Base-by-base conservation (phyloP, 768 basidiomycete genomes). In the Termitomyces sp. region DNA sequence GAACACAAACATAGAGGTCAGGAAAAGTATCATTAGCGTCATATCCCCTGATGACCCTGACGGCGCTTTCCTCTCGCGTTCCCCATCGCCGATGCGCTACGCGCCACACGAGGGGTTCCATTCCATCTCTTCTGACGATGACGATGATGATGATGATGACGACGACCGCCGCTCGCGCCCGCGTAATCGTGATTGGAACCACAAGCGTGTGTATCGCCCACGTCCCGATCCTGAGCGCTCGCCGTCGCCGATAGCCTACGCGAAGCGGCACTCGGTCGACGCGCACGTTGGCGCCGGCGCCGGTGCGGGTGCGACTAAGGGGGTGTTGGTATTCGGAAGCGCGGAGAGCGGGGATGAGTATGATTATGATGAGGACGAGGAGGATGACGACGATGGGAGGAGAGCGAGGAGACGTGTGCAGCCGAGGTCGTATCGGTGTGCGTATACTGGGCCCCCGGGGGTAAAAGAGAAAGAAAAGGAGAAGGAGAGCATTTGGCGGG, bases 1-100 rank as follows among this genome's bases (percentile, higher is more conserved):
- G 29, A 6, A 29, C 29, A 29, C 4, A 29, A 29, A 6, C 29
- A n/a, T n/a, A n/a, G n/a, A n/a, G n/a, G n/a, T n/a, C n/a, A n/a
- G n/a, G n/a, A 29, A 29, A 6, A 29, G 29, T 6, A 29, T 29
- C 29, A 29, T 29, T n/a, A n/a, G n/a, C n/a, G n/a, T n/a, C n/a
- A n/a, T n/a, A n/a, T n/a, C n/a, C n/a, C n/a, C n/a, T n/a, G n/a
- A n/a, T n/a, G n/a, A 36, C 36, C 0, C 14, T 36, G 66, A 70
- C 55, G 41, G 39, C 51, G 26, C 64, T 20, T 47, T 62, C 3
- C 36, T 68, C 18, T 65, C 69, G 5, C 65, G 71, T 7, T 65
- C 65, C 29, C 72, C 71, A 0, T 73, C 72, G 2, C 73, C 73
- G 14, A 74, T 74, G 22, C 61, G 64, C 5, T 74, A 74, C 42